Evolutionary conservation across 768 basidiomycete genomes (phyloP).

Genomic region (Coprinellus aureogranulatus): DNA sequence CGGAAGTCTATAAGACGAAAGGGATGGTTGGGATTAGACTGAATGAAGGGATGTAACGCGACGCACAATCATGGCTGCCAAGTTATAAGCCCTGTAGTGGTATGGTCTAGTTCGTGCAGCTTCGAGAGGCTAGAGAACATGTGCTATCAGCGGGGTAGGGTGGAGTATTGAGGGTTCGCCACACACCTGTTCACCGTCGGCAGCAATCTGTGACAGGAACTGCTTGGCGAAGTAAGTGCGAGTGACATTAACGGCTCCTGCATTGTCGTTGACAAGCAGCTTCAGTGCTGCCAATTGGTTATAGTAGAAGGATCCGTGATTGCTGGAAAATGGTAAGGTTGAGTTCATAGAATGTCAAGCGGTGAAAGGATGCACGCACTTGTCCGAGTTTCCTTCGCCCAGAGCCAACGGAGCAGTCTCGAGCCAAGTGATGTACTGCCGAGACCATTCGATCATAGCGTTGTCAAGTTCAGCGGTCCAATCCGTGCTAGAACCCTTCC

Average conservation of each 20-base stretch:
- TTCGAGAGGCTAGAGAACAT: conserved; percentile 50
- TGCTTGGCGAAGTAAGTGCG: conserved; percentile 49
- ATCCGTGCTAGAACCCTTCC: conserved; percentile 44
- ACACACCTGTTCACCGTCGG: conserved; percentile 56
- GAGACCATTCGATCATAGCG: conserved; percentile 49
- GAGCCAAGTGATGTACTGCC: conserved; percentile 55
- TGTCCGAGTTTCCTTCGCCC: conserved; percentile 43
- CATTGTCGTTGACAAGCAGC: conserved; percentile 48
- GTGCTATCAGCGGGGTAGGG: not conserved
- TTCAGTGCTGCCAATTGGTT: conserved; percentile 59
- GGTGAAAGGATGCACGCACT: conserved; percentile 38
- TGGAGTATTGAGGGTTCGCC: not conserved
- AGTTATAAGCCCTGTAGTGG: conserved; percentile 67
- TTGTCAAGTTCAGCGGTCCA: conserved; percentile 56
- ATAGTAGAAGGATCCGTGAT: conserved; percentile 65
- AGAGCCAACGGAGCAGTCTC: conserved; percentile 46
- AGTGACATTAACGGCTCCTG: conserved; percentile 46
- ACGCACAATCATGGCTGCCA: conserved; percentile 64
- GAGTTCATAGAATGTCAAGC: not conserved
- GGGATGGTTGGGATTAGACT: not conserved
- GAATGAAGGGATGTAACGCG: no score
- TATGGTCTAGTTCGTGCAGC: conserved; percentile 59
- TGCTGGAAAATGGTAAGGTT: conserved; percentile 36
- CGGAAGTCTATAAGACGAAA: not conserved
- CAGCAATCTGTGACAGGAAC: conserved; percentile 52